phyloP scores from a whole-genome alignment of 371 early-diverging fungal genomes.

The Globomyces sp. region DNA sequence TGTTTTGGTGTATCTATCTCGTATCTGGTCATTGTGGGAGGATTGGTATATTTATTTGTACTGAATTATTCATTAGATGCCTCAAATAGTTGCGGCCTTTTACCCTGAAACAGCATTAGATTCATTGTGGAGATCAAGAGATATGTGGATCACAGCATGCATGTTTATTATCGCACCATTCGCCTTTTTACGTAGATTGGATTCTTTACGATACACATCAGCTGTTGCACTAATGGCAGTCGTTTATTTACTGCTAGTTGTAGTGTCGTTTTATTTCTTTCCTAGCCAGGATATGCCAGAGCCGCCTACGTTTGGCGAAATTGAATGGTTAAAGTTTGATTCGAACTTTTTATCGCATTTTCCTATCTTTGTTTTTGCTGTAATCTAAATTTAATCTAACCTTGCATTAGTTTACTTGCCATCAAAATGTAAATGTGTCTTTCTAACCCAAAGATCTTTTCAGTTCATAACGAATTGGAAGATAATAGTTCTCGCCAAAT shows the following conservation, averaged over 20 bases:
- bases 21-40: constrained; percentile 97
- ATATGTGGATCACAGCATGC: constrained; percentile 83
- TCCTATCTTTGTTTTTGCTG: constrained; percentile 97
- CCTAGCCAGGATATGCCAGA: constrained; percentile 44
- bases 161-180: constrained; percentile 75
- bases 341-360: constrained; percentile 75
- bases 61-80: constrained; percentile 20
- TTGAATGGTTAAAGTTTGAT: constrained; percentile 56
- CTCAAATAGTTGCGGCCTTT: constrained; percentile 35
- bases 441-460: constrained; percentile 65
- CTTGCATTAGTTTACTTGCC: constrained; percentile 80
- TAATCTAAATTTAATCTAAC: too few species aligned
- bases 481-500: constrained; percentile 72
- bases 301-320: constrained; percentile 41
- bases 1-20: constrained; percentile 99
- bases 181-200: constrained; percentile 79
- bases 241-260: constrained; percentile 82
- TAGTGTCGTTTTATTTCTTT: constrained; percentile 74
- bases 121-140: constrained; percentile 26
- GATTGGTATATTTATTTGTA: constrained; percentile 53
- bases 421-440: constrained; percentile 76
- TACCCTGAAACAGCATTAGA: constrained; percentile 23
- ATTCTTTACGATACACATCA: constrained; percentile 95
- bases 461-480: constrained; percentile 88
- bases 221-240: constrained; percentile 88